A percentile compares a stretch with the other conserved stretches of the same genome.
These are phyloP conservation scores for Colletotrichum somersetense DNA, from an alignment of 2,329 filamentous ascomycete genomes.

Conservation along the genomic window DNA sequence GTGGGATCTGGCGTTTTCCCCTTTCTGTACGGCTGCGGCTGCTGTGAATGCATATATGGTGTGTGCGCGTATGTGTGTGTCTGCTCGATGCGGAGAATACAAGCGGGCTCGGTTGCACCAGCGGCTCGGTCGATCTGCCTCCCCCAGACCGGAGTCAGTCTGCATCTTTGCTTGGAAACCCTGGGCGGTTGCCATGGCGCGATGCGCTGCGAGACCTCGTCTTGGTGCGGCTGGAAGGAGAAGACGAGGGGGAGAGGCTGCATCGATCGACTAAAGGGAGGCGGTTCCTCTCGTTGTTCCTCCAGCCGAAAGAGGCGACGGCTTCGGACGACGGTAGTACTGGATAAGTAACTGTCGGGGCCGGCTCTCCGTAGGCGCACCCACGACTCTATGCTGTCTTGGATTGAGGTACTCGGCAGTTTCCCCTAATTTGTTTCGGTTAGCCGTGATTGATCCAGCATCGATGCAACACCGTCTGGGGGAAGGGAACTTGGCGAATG, in stretches of 20 bases:
- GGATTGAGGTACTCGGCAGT: neutral
- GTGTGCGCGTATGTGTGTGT: neutral
- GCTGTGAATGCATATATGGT: conserved; percentile 5
- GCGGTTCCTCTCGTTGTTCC: neutral
- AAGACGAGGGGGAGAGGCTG: neutral
- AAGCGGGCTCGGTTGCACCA: conserved; percentile 8
- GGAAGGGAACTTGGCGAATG: neutral
- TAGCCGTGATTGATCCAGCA: conserved; percentile 6
- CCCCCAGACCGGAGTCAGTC: conserved; percentile 16
- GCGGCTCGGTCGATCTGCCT: conserved; percentile 26
- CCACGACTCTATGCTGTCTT: neutral
- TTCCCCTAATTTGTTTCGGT: neutral
- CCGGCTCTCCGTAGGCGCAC: neutral
- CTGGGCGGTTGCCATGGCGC: neutral
- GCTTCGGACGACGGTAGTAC: conserved; percentile 2
- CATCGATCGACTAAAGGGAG: neutral
- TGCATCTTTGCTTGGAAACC: neutral
- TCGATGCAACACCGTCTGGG: conserved; percentile 1
- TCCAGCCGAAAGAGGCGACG: conserved; percentile 3
- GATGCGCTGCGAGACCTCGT: neutral
- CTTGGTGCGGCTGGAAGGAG: conserved; percentile 6
- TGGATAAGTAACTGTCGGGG: no score
- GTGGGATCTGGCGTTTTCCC: conserved; percentile 24
- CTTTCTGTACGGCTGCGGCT: conserved; percentile 1
- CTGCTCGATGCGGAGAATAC: conserved; percentile 15